phyloP scores from a whole-genome alignment of 2,329 filamentous ascomycete genomes.

The Pseudovirgaria hyperparasitica region DNA sequence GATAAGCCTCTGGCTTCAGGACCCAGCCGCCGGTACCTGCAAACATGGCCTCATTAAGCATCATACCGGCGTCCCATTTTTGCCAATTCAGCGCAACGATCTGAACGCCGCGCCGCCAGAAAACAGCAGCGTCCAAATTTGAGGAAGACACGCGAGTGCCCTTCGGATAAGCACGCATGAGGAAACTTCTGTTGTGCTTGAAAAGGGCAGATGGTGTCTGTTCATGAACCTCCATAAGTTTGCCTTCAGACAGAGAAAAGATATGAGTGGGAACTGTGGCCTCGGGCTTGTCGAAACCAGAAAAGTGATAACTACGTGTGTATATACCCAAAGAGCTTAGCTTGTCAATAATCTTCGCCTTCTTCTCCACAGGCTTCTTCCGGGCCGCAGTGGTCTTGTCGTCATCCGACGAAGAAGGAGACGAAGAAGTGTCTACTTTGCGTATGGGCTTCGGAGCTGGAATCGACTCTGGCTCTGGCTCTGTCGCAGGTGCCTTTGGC shows the following conservation, averaged over 20 bases:
- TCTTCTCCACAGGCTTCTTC: constrained; percentile 38
- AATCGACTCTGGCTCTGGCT: constrained; percentile 12
- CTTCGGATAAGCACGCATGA: constrained; percentile 84
- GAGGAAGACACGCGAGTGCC: constrained; percentile 71
- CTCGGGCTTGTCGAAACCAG: constrained; percentile 52
- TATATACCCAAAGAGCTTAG: constrained; percentile 72
- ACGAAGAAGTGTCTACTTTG: constrained; percentile 12
- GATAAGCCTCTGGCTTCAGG: constrained; percentile 68
- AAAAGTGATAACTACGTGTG: constrained; percentile 74
- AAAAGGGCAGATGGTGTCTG: constrained; percentile 49
- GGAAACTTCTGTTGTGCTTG: constrained; percentile 61
- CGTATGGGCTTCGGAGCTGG: constrained; percentile 17
- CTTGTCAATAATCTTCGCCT: constrained; percentile 51
- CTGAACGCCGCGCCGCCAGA: constrained; percentile 78
- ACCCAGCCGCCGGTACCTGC: constrained; percentile 70
- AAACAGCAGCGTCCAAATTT: constrained; percentile 72
- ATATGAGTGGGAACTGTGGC: constrained; percentile 46
- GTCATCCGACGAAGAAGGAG: constrained; percentile 26
- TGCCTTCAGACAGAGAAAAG: constrained; percentile 51
- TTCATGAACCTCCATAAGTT: constrained; percentile 53
- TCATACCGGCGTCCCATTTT: constrained; percentile 80
- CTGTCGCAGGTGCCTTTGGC: constrained; percentile 16
- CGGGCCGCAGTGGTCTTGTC: constrained; percentile 20
- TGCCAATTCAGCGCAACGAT: constrained; percentile 94
- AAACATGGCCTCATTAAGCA: constrained; percentile 93